These are phyloP conservation scores for Chenopodium suecicum DNA, from an alignment of 148 eudicot genomes.

Conservation along the genomic window DNA sequence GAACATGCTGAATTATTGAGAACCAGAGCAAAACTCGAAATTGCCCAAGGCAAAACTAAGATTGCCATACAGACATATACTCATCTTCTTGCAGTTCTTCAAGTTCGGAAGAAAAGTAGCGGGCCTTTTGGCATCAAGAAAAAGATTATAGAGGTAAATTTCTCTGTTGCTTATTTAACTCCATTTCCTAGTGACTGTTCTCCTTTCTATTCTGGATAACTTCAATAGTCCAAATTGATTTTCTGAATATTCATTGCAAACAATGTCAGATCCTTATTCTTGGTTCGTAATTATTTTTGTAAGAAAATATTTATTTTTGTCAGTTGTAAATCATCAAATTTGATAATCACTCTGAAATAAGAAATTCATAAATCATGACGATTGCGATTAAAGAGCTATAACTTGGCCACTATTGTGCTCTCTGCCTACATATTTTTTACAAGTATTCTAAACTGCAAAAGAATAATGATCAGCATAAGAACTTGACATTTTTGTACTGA, in stretches of 20 bases:
- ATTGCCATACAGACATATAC: slow-evolving; percentile 67
- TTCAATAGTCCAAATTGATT: background rate
- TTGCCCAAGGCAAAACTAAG: slow-evolving; percentile 60
- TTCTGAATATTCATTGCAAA: background rate
- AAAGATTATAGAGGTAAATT: slow-evolving; percentile 49
- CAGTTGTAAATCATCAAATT: background rate
- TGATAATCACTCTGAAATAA: background rate
- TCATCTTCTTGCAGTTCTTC: slow-evolving; percentile 78
- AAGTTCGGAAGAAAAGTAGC: slow-evolving; percentile 62
- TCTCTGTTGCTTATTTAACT: background rate
- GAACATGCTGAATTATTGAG: slow-evolving; percentile 73
- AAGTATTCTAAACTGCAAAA: background rate
- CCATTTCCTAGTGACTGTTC: slow-evolving; percentile 2
- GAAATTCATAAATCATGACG: background rate
- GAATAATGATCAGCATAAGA: background rate
- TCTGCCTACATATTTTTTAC: background rate
- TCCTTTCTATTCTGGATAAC: background rate
- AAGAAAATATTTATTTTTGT: too few species aligned
- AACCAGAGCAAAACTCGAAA: slow-evolving; percentile 79
- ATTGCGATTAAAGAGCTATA: background rate
- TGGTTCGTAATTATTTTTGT: background rate
- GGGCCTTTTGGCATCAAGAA: slow-evolving; percentile 31
- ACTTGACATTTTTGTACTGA: background rate
- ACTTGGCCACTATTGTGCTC: background rate
- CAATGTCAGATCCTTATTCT: background rate